phyloP scores from a whole-genome alignment of 805 yeast species.

The Komagataella pseudopastoris region DNA sequence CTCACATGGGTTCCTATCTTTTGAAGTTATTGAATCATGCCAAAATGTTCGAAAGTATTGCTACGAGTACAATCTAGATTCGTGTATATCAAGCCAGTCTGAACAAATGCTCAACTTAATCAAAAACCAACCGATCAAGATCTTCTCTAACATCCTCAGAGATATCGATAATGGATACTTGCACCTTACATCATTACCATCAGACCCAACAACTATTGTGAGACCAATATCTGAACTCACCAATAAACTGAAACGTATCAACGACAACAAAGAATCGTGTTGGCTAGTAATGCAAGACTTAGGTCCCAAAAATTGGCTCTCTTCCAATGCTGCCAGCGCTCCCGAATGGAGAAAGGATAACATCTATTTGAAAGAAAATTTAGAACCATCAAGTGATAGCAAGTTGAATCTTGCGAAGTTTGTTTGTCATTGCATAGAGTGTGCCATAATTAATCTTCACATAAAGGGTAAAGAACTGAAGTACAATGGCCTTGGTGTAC shows the following conservation, averaged over 20 bases:
- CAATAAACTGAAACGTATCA: not conserved
- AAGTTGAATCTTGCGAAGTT: not conserved
- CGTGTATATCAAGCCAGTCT: not conserved
- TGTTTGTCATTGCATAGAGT: not conserved
- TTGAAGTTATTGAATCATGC: conserved; percentile 29
- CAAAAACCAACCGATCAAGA: not conserved
- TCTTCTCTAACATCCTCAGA: conserved; percentile 1
- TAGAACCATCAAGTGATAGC: not conserved
- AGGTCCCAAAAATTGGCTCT: not conserved
- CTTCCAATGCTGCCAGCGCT: not conserved
- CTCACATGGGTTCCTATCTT: conserved; percentile 36
- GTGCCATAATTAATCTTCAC: not conserved
- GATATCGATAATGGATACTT: not conserved
- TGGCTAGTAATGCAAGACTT: not conserved
- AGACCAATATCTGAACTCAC: not conserved
- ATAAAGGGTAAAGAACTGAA: not conserved
- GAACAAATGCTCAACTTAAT: not conserved
- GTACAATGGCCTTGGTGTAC: not conserved
- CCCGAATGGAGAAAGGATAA: not conserved
- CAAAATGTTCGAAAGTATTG: conserved; percentile 6
- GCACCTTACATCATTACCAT: not conserved
- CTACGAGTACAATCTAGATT: conserved; percentile 6
- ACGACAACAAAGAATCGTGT: not conserved
- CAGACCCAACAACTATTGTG: not conserved
- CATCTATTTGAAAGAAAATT: not conserved